These are phyloP conservation scores for Trypanosoma vivax DNA, from an alignment of 208 protist genomes.

Conservation along the genomic window DNA sequence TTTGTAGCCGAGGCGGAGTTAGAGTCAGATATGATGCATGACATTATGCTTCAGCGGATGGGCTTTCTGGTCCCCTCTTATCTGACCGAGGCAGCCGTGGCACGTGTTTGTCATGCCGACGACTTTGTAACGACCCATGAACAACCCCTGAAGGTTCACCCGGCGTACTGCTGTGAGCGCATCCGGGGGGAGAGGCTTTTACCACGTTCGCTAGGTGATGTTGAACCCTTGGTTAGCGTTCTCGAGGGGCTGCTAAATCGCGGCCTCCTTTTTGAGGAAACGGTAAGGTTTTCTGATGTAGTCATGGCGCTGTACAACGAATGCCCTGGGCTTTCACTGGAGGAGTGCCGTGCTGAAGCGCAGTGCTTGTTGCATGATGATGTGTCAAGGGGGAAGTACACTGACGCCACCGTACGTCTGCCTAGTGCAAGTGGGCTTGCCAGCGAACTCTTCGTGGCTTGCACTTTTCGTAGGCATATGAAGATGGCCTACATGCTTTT, in stretches of 20 bases:
- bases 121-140: slow-evolving; percentile 41
- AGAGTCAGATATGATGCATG: slow-evolving; percentile 64
- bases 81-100: slow-evolving; percentile 59
- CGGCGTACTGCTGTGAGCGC: slow-evolving; percentile 50
- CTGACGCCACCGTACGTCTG: slow-evolving; percentile 30
- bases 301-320: slow-evolving; percentile 77
- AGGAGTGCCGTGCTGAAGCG: slow-evolving; percentile 45
- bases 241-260: slow-evolving; percentile 83
- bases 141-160: slow-evolving; percentile 42
- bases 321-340: slow-evolving; percentile 44
- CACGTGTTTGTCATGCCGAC: slow-evolving; percentile 65
- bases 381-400: slow-evolving; percentile 20
- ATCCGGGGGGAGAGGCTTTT: slow-evolving; percentile 72
- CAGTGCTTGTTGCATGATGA: slow-evolving; percentile 28
- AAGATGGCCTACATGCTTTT: slow-evolving; percentile 65
- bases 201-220: slow-evolving; percentile 1
- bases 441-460: no score
- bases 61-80: slow-evolving; percentile 43
- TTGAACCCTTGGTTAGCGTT: slow-evolving; percentile 49
- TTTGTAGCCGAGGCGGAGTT: slow-evolving; percentile 55
- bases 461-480: no score
- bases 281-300: slow-evolving; percentile 59
- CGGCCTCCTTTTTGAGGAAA: slow-evolving; percentile 71
- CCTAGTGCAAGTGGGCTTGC: slow-evolving; percentile 39
- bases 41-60: slow-evolving; percentile 76